Evolutionary conservation across 805 yeast genomes (phyloP), one percentile per base, ranked within the genome.

Genomic region (Wickerhamiella dianesei): DNA sequence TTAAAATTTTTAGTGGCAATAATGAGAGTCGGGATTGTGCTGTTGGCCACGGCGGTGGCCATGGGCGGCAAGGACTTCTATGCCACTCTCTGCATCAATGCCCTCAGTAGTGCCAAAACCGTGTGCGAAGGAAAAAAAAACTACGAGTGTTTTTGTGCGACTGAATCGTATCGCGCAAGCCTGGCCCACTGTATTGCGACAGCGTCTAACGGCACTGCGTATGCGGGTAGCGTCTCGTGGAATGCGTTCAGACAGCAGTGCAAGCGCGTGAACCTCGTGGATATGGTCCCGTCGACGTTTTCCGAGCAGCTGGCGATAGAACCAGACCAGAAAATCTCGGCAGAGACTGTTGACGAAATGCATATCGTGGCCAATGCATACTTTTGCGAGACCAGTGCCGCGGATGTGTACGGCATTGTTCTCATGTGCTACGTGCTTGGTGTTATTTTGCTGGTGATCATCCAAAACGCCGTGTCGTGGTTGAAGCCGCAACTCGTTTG

Each of bases 381-480:
- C 17, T 21, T 9, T 21, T 5, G 9, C 20, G 41, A 39, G 41
- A 14, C 41, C 21, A 14, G 16, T 13, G 25, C 25, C 8, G 21
- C 48, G 2, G 43, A 17, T 3, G 3, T n/a, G 21, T 44, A 46
- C 39, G 48, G 53, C 36, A 44, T 46, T 37, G 45, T 41, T 14
- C 14, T 36, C 29, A 21, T 50, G 3, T 37, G 19, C 32, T 50
- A 45, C n/a, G 36, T 48, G 9, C 16, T 41, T 9, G 47, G 47
- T 8, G 35, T 45, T 2, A n/a, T 50, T 35, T 48, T 37, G 2
- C 14, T 48, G 21, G 47, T 43, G 21, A 44, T 21, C 20, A n/a
- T 37, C 13, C 16, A 43, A 21, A 50, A 50, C 25, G n/a, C 39
- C n/a, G 12, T 37, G 14, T 22, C 42, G 40, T 44, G 48, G 51